These are phyloP conservation scores for Papiliotrema nemorosa DNA, from an alignment of 1,284 basidiomycete species.

Conservation along the genomic window DNA sequence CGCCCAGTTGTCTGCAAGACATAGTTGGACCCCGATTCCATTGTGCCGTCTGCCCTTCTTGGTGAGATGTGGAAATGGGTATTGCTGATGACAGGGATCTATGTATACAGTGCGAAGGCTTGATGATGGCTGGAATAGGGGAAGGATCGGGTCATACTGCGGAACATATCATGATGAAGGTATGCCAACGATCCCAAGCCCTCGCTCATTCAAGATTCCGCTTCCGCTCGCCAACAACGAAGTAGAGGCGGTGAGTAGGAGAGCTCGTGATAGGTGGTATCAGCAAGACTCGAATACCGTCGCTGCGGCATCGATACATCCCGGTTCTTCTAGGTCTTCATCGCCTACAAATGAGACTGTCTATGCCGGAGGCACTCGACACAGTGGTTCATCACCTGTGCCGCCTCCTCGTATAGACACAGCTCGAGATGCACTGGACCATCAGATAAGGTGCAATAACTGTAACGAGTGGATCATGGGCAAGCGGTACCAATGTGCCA, in stretches of 20 bases:
- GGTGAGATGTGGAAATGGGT: too few relatives aligned
- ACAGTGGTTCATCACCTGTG: not conserved
- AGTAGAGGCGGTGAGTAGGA: slow-evolving; percentile 67
- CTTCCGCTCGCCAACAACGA: slow-evolving; percentile 69
- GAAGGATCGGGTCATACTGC: slow-evolving; percentile 39
- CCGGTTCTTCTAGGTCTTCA: slow-evolving; percentile 23
- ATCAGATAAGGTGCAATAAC: slow-evolving; percentile 35
- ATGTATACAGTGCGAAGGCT: slow-evolving; percentile 82
- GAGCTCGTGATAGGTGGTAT: slow-evolving; percentile 70
- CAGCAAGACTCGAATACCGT: slow-evolving; percentile 63
- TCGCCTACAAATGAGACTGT: slow-evolving; percentile 46
- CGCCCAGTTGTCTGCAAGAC: slow-evolving; percentile 72
- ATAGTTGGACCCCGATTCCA: slow-evolving; percentile 87
- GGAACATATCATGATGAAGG: slow-evolving; percentile 86
- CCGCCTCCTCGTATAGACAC: slow-evolving; percentile 5
- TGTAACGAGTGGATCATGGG: slow-evolving; percentile 49
- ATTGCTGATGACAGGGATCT: slow-evolving; percentile 49
- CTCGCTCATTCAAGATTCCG: slow-evolving; percentile 61
- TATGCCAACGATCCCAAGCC: slow-evolving; percentile 35
- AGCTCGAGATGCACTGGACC: slow-evolving; percentile 38
- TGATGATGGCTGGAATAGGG: slow-evolving; percentile 55
- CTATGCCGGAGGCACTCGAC: slow-evolving; percentile 22
- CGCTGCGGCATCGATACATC: slow-evolving; percentile 11
- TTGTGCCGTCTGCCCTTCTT: slow-evolving; percentile 71
- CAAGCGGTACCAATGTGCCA: slow-evolving; percentile 48